These are phyloP conservation scores for Phycomyces nitens DNA, from an alignment of 192 early-diverging fungal genomes.

Conservation along the genomic window DNA sequence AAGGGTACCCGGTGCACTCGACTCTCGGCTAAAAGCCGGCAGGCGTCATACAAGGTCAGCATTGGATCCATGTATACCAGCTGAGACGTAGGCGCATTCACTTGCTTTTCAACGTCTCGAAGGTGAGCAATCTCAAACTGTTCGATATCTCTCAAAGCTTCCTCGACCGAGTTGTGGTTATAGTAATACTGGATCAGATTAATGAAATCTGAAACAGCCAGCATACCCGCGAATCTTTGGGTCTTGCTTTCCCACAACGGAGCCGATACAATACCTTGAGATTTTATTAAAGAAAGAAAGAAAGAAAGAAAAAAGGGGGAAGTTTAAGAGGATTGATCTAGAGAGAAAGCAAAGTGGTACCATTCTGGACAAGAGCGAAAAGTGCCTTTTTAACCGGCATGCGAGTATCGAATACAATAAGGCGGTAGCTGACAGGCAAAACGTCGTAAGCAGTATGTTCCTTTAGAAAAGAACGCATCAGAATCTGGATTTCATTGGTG, in stretches of 20 bases:
- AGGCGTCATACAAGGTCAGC: conserved; percentile 83
- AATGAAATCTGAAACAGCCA: conserved; percentile 95
- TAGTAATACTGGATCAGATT: conserved; percentile 93
- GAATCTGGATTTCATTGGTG: conserved; percentile 16
- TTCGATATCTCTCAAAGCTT: conserved; percentile 86
- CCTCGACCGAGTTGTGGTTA: conserved; percentile 70
- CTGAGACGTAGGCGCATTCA: conserved; percentile 58
- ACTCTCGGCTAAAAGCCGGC: conserved; percentile 71
- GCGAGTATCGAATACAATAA: conserved; percentile 89
- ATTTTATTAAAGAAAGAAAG: conserved; percentile 18
- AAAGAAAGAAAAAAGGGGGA: neutral
- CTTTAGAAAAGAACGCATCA: conserved; percentile 59
- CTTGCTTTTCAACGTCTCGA: conserved; percentile 58
- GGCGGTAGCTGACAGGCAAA: conserved; percentile 82
- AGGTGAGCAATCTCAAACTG: conserved; percentile 67
- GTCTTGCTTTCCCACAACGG: conserved; percentile 83
- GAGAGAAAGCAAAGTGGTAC: conserved; percentile 42
- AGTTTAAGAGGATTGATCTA: neutral
- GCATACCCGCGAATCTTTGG: conserved; percentile 88
- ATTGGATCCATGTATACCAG: conserved; percentile 82
- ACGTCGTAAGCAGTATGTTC: conserved; percentile 89
- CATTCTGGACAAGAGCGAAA: conserved; percentile 89
- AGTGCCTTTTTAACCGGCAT: conserved; percentile 91
- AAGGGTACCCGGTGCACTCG: conserved; percentile 87
- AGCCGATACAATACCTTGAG: conserved; percentile 84